Percentiles rank a stretch among this genome's conserved stretches.
These are phyloP conservation scores for Rhodamnia rubescens DNA, from an alignment of 345 rosid genomes.

Conservation along the genomic window DNA sequence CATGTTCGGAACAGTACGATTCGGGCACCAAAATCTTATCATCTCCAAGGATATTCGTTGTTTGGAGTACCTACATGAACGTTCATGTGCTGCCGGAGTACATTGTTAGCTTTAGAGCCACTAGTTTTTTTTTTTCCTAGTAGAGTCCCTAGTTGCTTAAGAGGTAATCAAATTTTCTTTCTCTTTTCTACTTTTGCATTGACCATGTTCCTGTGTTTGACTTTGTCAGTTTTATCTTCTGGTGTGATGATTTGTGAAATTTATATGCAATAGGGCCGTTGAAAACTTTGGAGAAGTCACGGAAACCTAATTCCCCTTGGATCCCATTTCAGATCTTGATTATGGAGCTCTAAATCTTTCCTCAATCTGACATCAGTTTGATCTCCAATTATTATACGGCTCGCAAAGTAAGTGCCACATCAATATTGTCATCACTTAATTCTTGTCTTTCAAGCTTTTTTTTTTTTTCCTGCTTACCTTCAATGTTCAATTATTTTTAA, in stretches of 20 bases:
- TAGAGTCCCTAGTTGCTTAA: background rate
- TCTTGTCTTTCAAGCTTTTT: background rate
- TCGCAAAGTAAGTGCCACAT: slow-evolving; percentile 24
- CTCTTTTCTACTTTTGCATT: background rate
- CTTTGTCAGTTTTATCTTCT: background rate
- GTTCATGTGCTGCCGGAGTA: slow-evolving; percentile 5
- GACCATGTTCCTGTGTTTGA: background rate
- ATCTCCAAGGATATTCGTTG: slow-evolving; percentile 1
- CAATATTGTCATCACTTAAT: background rate
- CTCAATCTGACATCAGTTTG: slow-evolving; percentile 25
- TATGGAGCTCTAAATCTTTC: slow-evolving; percentile 43
- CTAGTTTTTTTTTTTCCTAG: no score
- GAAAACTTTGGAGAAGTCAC: slow-evolving; percentile 10
- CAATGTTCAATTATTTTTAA: background rate
- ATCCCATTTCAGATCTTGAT: slow-evolving; percentile 67
- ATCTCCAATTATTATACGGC: slow-evolving; percentile 48
- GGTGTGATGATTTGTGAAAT: background rate
- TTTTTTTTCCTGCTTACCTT: background rate
- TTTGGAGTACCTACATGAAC: slow-evolving; percentile 13
- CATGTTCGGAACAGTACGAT: slow-evolving; percentile 5
- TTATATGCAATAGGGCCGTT: slow-evolving; percentile 18
- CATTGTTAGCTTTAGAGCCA: slow-evolving; percentile 8
- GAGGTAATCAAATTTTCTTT: background rate
- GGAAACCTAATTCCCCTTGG: slow-evolving; percentile 65
- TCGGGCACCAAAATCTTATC: slow-evolving; percentile 4